phyloP scores from a whole-genome alignment of 2,329 filamentous ascomycete genomes.

The Neonectria faginata region DNA sequence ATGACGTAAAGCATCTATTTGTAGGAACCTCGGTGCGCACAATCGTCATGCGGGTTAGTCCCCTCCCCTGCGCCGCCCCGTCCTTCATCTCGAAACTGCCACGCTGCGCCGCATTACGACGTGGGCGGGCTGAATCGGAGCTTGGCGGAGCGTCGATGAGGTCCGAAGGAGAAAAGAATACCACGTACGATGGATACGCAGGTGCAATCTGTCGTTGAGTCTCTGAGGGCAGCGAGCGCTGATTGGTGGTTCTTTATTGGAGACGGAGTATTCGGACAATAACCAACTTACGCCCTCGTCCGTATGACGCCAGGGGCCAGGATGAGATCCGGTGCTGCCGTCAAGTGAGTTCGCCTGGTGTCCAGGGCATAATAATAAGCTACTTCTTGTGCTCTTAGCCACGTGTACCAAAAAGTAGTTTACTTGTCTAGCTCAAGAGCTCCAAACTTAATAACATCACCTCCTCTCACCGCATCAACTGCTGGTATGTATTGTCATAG shows the following conservation, averaged over 20 bases:
- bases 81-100: neutral
- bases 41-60: conserved; percentile 18
- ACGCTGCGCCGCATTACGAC: conserved; percentile 8
- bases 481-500: too few relatives aligned
- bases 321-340: neutral
- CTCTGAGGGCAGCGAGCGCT: neutral
- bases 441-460: too few relatives aligned
- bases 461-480: too few relatives aligned
- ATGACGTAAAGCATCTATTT: conserved; percentile 13
- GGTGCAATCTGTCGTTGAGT: neutral
- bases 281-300: too few relatives aligned
- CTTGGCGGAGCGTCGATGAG: neutral
- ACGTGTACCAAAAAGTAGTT: too few relatives aligned
- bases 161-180: neutral
- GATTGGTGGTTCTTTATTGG: neutral
- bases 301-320: too few relatives aligned
- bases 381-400: too few relatives aligned
- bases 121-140: neutral
- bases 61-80: neutral
- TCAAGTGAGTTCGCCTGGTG: neutral
- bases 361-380: neutral
- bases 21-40: neutral
- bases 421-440: too few relatives aligned
- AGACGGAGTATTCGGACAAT: neutral
- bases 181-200: neutral